Evolutionary conservation across 352 stramenopile genomes (phyloP), one percentile per base, ranked within the genome.

Genomic region (Vaucheria bursata): DNA sequence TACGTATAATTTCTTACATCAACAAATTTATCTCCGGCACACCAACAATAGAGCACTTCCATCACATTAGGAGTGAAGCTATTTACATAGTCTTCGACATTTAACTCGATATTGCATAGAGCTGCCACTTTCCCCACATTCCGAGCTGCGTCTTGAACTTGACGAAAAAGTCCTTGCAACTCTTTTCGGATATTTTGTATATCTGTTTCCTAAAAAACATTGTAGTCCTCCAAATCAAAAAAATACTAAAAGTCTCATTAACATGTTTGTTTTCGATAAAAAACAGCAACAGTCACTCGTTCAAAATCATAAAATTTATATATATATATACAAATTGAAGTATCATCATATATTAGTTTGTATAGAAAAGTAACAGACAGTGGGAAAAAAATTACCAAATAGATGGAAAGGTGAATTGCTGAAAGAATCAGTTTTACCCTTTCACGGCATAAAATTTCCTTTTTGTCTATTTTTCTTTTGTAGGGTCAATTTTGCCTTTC

Each of bases 11-110:
- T n/a, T n/a, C 53, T 68, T 18, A 82, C 77, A 33, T 99, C 95
- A n/a, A 94, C 90, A 85, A 99, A 99, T 85, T 98, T 98, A 53
- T 91, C 93, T 65, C 96, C 96, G 78, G 97, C 92, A 78, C 91
- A 96, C 95, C 95, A 99, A 35, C 92, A 91, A 83, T 96, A 97
- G 2, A 98, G 91, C 45, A 97, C 92, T 79, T 98, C 94, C 85
- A 99, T 97, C 79, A 99, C 92, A 74, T 89, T 95, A 73, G 94
- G 94, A 85, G 98, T 98, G 86, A 99, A 98, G 65, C 31, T 91
- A 66, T 96, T 89, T 1, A 97, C 89, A 85, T 97, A 99, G 77
- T 98, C 96, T 71, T 99, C 94, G 59, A 97, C 91, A 69, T 99
- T 94, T 66, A 98, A 90, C 25, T 89, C 85, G 67, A 97, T 92